Conservation (phyloP, 2,329 filamentous ascomycete genomes). For the Alternaria sp. region DNA sequence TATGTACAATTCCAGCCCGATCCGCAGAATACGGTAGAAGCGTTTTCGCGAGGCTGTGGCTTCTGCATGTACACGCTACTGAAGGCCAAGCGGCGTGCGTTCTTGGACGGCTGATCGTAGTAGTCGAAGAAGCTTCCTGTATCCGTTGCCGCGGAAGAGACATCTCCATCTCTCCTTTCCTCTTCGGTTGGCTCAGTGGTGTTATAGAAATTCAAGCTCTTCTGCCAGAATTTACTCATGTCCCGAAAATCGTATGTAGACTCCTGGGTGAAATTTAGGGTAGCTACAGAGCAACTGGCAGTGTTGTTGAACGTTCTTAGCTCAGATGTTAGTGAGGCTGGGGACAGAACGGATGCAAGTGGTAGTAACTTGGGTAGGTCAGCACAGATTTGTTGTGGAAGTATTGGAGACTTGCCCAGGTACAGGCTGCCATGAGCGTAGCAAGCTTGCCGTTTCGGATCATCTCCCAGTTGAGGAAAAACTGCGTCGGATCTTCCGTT, state of each 20-base stretch:
- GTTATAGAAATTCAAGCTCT: slow-evolving; percentile 42
- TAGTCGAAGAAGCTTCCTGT: slow-evolving; percentile 41
- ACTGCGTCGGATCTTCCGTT: slow-evolving; percentile 44
- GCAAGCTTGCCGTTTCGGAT: slow-evolving; percentile 45
- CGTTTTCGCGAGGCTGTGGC: slow-evolving; percentile 32
- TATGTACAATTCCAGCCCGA: slow-evolving; percentile 48
- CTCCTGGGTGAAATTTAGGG: slow-evolving; percentile 43
- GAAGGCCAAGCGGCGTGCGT: slow-evolving; percentile 37
- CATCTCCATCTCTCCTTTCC: neutral
- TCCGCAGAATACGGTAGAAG: slow-evolving; percentile 37
- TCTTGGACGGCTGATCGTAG: slow-evolving; percentile 47
- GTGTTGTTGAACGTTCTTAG: slow-evolving; percentile 19
- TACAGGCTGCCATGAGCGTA: slow-evolving; percentile 44
- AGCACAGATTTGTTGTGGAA: no score
- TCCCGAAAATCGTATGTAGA: slow-evolving; percentile 39
- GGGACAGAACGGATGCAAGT: slow-evolving; percentile 47
- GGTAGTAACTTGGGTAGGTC: slow-evolving; percentile 41
- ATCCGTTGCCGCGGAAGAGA: neutral
- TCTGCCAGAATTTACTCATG: slow-evolving; percentile 25
- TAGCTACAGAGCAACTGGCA: slow-evolving; percentile 37
- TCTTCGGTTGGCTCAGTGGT: slow-evolving; percentile 38
- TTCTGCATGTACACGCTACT: slow-evolving; percentile 44
- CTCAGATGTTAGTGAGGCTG: slow-evolving; percentile 45
- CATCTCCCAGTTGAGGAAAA: slow-evolving; percentile 46
- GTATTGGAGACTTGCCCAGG: no score